Evolutionary conservation across 345 rosid species (phyloP), one percentile per base, ranked within the genome.

Genomic region (Gossypium stocksii): DNA sequence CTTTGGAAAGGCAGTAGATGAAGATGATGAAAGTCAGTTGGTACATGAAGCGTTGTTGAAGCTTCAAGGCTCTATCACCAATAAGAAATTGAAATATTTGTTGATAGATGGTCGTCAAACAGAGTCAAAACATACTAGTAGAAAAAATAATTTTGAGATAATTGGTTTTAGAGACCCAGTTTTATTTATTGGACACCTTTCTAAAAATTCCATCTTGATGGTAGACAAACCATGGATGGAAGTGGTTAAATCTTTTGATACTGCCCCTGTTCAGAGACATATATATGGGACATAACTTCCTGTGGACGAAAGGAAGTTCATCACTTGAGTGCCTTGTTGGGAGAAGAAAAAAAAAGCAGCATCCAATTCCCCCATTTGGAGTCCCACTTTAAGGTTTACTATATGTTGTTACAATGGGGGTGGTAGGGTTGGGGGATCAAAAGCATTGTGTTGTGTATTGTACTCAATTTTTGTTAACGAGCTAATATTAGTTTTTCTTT

Each of bases 141-240:
- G 82, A 76, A 92, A 82, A 85, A 69, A 9, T 51, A 94, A 89
- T 78, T 94, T 92, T 71, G 97, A 94, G 64, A 78, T 94, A 75
- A 74, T 81, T 75, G 90, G 89, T 9, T 92, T 91, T 81, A 86
- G 89, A 73, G 92, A 94, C 77, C 98, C 98, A 7, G 97, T 94
- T 76, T 84, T 94, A 59, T 94, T 92, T 77, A 78, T 92, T 22
- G 93, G 98, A 44, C 90, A 89, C 77, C 95, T 92, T 78, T 86
- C 96, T 3, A 88, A 86, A 82, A 86, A 83, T 65, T 85, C 95
- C 56, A 29, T 94, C 77, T 74, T 94, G 89, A 87, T 92, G 78
- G 57, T 94, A 53, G 98, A 94, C 86, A 92, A 87, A 83, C 95
- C 98, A 2, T 94, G 98, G 98, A 79, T 86, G 82, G 92, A 91